These are phyloP conservation scores for Senecio squalidus DNA, from an alignment of 140 eudicot species.

Conservation along the genomic window DNA sequence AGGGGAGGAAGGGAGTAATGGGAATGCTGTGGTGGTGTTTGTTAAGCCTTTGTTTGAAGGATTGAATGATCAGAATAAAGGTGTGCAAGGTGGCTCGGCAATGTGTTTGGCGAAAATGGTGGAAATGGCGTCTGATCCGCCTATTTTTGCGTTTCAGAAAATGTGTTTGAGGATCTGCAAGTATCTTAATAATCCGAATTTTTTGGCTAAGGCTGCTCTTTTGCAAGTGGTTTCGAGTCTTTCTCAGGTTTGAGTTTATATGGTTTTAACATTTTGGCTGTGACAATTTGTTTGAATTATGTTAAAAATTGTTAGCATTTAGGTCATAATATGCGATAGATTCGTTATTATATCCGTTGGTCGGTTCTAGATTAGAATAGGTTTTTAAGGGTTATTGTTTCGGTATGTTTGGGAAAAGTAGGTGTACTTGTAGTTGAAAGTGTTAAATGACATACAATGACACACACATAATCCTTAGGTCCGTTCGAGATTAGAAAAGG, in stretches of 20 bases:
- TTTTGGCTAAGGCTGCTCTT: constrained; percentile 76
- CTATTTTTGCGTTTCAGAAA: constrained; percentile 54
- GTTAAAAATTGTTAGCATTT: too few relatives aligned
- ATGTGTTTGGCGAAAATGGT: constrained; percentile 85
- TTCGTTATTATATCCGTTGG: not conserved
- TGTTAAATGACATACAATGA: too few relatives aligned
- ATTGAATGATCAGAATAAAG: constrained; percentile 82
- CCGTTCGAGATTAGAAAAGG: too few relatives aligned
- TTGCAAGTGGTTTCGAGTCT: constrained; percentile 76
- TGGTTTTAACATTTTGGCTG: not conserved
- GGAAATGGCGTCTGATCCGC: constrained; percentile 54
- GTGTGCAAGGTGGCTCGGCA: constrained; percentile 73
- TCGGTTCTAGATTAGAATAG: constrained; percentile 2
- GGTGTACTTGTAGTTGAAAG: too few relatives aligned
- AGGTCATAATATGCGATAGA: too few relatives aligned
- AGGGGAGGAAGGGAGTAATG: constrained; percentile 46
- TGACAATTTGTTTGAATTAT: not conserved
- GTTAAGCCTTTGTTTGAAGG: constrained; percentile 88
- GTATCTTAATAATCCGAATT: constrained; percentile 64
- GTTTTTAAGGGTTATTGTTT: constrained; percentile 1
- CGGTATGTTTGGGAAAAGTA: too few relatives aligned
- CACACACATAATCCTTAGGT: too few relatives aligned
- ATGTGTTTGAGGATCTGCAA: constrained; percentile 65
- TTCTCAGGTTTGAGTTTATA: constrained; percentile 71
- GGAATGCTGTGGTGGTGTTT: constrained; percentile 58